These are phyloP conservation scores for Kwoniella sp. DNA, from an alignment of 768 basidiomycete species.

Conservation along the genomic window DNA sequence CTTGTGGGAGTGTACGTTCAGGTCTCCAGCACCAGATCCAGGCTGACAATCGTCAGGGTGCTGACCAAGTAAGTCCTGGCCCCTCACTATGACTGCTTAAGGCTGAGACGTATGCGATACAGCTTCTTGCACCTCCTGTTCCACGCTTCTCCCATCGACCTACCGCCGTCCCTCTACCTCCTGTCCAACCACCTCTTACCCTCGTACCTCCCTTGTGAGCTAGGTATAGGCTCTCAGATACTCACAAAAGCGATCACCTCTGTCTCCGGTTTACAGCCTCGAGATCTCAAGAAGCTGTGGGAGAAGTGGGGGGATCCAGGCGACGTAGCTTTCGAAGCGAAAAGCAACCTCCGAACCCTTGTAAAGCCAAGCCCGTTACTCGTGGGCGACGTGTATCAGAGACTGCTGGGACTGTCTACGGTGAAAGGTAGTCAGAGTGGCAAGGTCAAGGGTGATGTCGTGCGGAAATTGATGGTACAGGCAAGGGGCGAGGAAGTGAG, in stretches of 20 bases:
- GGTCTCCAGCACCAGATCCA: constrained; percentile 50
- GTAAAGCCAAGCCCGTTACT: constrained; percentile 51
- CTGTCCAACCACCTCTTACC: constrained; percentile 79
- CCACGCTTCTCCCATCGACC: constrained; percentile 67
- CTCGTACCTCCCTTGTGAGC: constrained; percentile 67
- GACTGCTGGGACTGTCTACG: constrained; percentile 68
- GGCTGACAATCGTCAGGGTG: constrained; percentile 51
- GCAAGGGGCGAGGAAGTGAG: constrained; percentile 86
- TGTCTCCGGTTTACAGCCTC: constrained; percentile 49
- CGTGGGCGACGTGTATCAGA: constrained; percentile 67
- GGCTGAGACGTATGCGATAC: too few species aligned
- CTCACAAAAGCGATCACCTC: constrained; percentile 60
- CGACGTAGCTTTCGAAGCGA: constrained; percentile 84
- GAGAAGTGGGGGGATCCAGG: constrained; percentile 79
- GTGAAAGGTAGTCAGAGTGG: constrained; percentile 76
- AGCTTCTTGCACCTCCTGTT: constrained; percentile 75
- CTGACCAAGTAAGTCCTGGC: constrained; percentile 50
- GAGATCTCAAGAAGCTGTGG: constrained; percentile 59
- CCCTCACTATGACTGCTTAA: constrained; percentile 39
- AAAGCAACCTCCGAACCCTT: constrained; percentile 56
- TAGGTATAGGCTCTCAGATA: constrained; percentile 57
- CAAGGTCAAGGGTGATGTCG: constrained; percentile 73
- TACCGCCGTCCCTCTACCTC: constrained; percentile 77
- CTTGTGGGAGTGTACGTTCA: constrained; percentile 54
- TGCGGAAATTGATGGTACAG: constrained; percentile 78